These are phyloP conservation scores for Candida verbasci DNA, from an alignment of 805 yeast species.

Conservation along the genomic window DNA sequence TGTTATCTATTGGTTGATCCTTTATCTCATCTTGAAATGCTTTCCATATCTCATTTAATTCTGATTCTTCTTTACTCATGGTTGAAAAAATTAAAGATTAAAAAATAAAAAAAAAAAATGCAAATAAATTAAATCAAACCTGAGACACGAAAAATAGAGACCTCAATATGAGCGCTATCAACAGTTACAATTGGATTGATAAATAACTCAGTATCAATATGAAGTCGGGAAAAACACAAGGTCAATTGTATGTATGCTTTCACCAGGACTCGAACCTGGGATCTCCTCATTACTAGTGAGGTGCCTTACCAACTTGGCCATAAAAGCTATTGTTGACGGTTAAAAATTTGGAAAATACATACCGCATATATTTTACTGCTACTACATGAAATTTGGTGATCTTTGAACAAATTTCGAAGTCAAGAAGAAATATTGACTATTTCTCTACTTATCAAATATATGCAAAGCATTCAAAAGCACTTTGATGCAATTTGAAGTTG, in stretches of 20 bases:
- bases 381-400: too few relatives aligned
- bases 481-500: too few relatives aligned
- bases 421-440: too few relatives aligned
- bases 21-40: slow-evolving; percentile 27
- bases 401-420: too few relatives aligned
- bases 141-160: background rate
- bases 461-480: too few relatives aligned
- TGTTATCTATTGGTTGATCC: slow-evolving; percentile 21
- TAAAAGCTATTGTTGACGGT: slow-evolving; percentile 17
- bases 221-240: slow-evolving; percentile 6
- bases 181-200: too few relatives aligned
- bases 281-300: slow-evolving; percentile 40
- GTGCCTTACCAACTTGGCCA: slow-evolving; percentile 40
- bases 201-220: too few relatives aligned
- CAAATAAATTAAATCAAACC: background rate
- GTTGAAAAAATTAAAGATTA: background rate
- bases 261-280: slow-evolving; percentile 36
- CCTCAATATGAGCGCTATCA: too few relatives aligned
- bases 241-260: slow-evolving; percentile 17
- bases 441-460: too few relatives aligned
- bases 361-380: too few relatives aligned
- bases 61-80: slow-evolving; percentile 18
- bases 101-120: slow-evolving; percentile 6
- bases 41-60: slow-evolving; percentile 26
- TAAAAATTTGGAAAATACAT: too few relatives aligned